A percentile compares a stretch with the other conserved stretches of the same genome.
phyloP scores from a whole-genome alignment of 495 filamentous ascomycete genomes.

The Penicillium paxilli region DNA sequence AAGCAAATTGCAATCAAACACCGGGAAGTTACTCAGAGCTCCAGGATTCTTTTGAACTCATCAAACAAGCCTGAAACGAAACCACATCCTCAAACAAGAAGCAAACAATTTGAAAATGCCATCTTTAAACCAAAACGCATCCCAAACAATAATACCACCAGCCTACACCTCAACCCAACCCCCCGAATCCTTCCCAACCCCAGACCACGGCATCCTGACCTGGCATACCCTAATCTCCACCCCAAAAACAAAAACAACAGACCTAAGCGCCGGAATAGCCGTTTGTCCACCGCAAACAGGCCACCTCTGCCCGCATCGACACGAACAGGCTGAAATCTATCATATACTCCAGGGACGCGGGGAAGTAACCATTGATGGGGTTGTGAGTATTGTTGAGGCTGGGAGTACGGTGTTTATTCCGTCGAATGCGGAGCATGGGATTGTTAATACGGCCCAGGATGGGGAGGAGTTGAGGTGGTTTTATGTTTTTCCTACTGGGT shows the following conservation, averaged over 20 bases:
- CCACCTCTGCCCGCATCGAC: conserved; percentile 31
- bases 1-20: no score
- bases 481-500: conserved; percentile 36
- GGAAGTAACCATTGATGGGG: conserved; percentile 30
- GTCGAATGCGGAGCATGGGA: conserved; percentile 34
- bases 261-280: conserved; percentile 35
- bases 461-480: conserved; percentile 27
- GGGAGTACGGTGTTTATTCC: conserved; percentile 38
- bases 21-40: no score
- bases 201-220: conserved; percentile 18
- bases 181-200: conserved; percentile 21
- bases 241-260: conserved; percentile 23
- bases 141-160: conserved; percentile 10
- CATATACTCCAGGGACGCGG: conserved; percentile 33
- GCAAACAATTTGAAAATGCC: neutral
- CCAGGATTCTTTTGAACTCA: no score
- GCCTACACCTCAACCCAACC: conserved; percentile 4
- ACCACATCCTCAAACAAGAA: no score
- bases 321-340: conserved; percentile 40
- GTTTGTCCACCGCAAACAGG: conserved; percentile 24
- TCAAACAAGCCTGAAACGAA: no score
- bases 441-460: conserved; percentile 29
- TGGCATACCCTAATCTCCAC: conserved; percentile 40
- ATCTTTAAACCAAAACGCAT: neutral
- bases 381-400: conserved; percentile 8